These are phyloP conservation scores for Zygnema circumcarinatum DNA, from an alignment of 139 green algal species.

Conservation along the genomic window DNA sequence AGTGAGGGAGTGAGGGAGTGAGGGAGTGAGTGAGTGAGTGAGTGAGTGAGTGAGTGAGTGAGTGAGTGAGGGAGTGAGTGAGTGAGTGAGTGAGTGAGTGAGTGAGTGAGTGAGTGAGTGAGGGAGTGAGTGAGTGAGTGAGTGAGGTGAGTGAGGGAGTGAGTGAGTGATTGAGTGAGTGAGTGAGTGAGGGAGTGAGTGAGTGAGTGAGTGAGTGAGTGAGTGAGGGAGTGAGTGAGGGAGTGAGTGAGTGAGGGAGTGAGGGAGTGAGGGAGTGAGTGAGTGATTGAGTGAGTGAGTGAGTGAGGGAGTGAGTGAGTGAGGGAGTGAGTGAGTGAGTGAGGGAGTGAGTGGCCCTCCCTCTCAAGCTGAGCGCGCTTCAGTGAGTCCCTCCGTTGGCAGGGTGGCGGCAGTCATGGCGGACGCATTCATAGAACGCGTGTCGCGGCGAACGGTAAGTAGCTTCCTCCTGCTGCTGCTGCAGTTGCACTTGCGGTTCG, in stretches of 20 bases:
- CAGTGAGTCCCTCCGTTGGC: too few species aligned
- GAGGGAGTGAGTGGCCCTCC: background rate
- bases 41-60: background rate
- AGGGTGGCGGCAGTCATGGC: too few species aligned
- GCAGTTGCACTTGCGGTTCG: too few species aligned
- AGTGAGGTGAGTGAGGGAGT: background rate
- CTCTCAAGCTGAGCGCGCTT: too few species aligned
- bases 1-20: conserved; percentile 13
- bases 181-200: conserved; percentile 12
- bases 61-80: background rate
- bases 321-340: conserved; percentile 7
- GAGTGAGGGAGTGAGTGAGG: background rate
- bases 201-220: background rate
- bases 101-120: background rate
- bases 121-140: background rate
- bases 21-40: background rate
- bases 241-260: background rate
- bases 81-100: background rate
- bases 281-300: background rate
- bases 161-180: background rate
- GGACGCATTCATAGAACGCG: too few species aligned
- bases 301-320: background rate
- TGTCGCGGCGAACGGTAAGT: too few species aligned
- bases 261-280: background rate
- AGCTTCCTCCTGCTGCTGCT: too few species aligned